Evolutionary conservation across 83 land plant genomes (phyloP).

Genomic region (Diphasiastrum complanatum): DNA sequence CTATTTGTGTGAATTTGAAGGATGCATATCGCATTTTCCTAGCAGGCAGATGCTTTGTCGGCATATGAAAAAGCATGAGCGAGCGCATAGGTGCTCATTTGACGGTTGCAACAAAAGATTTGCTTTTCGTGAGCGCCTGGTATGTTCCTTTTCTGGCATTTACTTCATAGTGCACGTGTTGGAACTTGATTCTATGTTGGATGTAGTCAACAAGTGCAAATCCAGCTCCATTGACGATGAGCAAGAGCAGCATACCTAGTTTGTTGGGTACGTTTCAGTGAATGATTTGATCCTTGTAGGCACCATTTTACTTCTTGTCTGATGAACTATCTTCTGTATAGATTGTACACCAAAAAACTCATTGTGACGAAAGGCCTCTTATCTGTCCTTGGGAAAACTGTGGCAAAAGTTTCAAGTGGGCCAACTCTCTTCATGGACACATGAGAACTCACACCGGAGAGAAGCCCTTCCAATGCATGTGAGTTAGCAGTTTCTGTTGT

Average conservation of each 20-base stretch:
- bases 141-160: background rate
- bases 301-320: background rate
- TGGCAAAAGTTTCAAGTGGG: conserved; percentile 40
- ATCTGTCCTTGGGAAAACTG: conserved; percentile 36
- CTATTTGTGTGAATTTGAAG: conserved; percentile 34
- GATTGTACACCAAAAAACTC: conserved; percentile 36
- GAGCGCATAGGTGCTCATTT: conserved; percentile 31
- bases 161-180: background rate
- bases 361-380: conserved; percentile 31
- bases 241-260: no score
- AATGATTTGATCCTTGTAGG: no score
- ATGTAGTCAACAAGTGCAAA: no score
- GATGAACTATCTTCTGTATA: conserved; percentile 2
- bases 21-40: conserved; percentile 15
- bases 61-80: conserved; percentile 34
- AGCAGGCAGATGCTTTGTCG: conserved; percentile 37
- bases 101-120: conserved; percentile 38
- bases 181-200: background rate
- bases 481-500: background rate
- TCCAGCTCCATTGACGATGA: no score
- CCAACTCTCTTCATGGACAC: conserved; percentile 36
- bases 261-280: no score
- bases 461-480: conserved; percentile 43
- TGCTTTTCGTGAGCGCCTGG: conserved; percentile 36
- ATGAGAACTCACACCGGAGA: conserved; percentile 38